A percentile compares a stretch with the other conserved stretches of the same genome.
These are phyloP conservation scores for Aspergillus thermomutatus DNA, from an alignment of 2,329 filamentous ascomycete species.

Conservation along the genomic window DNA sequence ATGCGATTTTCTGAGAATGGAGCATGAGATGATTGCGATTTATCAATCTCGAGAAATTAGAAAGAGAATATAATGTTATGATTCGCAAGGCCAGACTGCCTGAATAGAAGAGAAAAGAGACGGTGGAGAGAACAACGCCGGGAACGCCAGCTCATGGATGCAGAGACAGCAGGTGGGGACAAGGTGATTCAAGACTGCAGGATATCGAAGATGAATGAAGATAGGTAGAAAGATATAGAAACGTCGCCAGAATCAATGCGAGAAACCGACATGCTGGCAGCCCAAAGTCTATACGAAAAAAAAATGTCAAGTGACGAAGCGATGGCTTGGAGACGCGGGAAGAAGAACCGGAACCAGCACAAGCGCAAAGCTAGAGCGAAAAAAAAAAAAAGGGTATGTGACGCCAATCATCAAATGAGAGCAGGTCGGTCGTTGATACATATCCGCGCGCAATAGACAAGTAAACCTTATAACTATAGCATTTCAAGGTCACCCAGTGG, in stretches of 20 bases:
- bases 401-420: constrained; percentile 10
- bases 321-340: neutral
- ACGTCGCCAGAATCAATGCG: neutral
- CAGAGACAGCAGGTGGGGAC: neutral
- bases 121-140: neutral
- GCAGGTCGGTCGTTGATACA: constrained; percentile 1
- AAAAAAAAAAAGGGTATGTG: constrained; percentile 13
- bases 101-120: neutral
- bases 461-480: constrained; percentile 7
- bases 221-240: neutral
- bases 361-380: neutral
- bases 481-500: neutral
- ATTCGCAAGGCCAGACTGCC: neutral
- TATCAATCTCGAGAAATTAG: neutral
- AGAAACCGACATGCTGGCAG: constrained; percentile 11
- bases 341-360: neutral
- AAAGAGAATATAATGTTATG: neutral
- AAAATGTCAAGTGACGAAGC: constrained; percentile 2
- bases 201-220: neutral
- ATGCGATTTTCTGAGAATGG: no score
- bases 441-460: constrained; percentile 1
- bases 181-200: neutral
- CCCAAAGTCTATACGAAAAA: constrained; percentile 16
- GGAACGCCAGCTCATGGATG: neutral
- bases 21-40: neutral